Conservation (phyloP, 1,284 basidiomycete species). For the Meira miltonrushii region DNA sequence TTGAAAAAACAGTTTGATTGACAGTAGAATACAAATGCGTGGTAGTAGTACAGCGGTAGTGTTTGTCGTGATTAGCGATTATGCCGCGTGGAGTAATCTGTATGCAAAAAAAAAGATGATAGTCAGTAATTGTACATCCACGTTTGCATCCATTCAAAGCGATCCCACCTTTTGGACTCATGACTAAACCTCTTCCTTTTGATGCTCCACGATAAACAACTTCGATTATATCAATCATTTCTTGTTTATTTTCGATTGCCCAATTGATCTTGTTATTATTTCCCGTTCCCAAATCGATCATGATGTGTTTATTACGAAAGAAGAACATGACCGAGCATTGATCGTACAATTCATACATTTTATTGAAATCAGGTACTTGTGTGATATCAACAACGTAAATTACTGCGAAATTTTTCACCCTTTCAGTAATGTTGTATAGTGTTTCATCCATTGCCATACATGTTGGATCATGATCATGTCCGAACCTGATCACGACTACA, state of each 20-base stretch:
- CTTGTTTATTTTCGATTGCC: slow-evolving; percentile 51
- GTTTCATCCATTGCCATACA: slow-evolving; percentile 99
- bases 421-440: slow-evolving; percentile 82
- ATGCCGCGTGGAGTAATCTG: slow-evolving; percentile 15
- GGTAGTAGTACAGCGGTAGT: background rate
- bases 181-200: slow-evolving; percentile 94
- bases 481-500: slow-evolving; percentile 89
- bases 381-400: slow-evolving; percentile 95
- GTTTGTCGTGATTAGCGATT: slow-evolving; percentile 4
- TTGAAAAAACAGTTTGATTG: background rate
- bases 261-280: slow-evolving; percentile 92
- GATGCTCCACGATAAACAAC: slow-evolving; percentile 96
- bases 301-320: slow-evolving; percentile 88
- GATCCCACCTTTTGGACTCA: slow-evolving; percentile 69
- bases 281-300: slow-evolving; percentile 98
- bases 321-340: slow-evolving; percentile 43
- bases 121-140: background rate
- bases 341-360: slow-evolving; percentile 58
- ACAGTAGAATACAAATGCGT: background rate
- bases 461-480: slow-evolving; percentile 81
- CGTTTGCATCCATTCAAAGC: background rate
- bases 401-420: slow-evolving; percentile 96
- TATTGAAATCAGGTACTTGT: slow-evolving; percentile 97
- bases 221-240: slow-evolving; percentile 91
- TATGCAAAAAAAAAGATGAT: background rate